Conservation (phyloP, 2,329 filamentous ascomycete species). For the Fusarium odoratissimum region DNA sequence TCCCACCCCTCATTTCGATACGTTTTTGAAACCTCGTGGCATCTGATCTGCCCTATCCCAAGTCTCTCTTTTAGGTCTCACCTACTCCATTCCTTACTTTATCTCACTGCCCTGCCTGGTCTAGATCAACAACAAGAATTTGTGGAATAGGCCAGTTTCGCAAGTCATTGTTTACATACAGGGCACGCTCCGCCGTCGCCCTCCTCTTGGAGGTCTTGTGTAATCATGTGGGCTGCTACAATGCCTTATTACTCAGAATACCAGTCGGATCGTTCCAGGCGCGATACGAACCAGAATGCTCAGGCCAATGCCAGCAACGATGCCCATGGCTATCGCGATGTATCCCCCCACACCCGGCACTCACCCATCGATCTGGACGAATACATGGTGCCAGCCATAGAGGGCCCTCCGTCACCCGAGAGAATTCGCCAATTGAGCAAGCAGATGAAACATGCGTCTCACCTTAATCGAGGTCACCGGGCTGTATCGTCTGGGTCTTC, state of each 20-base stretch:
- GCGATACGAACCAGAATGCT: conserved; percentile 32
- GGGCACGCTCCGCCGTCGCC: conserved; percentile 47
- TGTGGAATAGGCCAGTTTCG: conserved; percentile 35
- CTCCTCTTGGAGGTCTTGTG: conserved; percentile 42
- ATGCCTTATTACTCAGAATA: conserved; percentile 45
- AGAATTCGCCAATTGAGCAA: conserved; percentile 68
- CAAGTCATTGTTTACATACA: conserved; percentile 38
- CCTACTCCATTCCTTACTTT: conserved; percentile 19
- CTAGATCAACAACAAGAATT: conserved; percentile 22
- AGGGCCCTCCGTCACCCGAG: conserved; percentile 71
- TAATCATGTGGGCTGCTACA: conserved; percentile 43
- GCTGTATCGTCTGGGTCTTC: conserved; percentile 67
- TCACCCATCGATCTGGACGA: conserved; percentile 51
- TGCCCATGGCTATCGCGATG: conserved; percentile 28
- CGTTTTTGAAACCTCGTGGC: conserved; percentile 29
- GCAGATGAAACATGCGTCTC: conserved; percentile 67
- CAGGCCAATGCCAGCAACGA: conserved; percentile 14
- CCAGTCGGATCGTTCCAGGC: conserved; percentile 37
- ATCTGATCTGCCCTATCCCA: conserved; percentile 11
- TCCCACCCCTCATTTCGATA: conserved; percentile 31
- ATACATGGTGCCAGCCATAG: conserved; percentile 67
- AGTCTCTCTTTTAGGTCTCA: conserved; percentile 19
- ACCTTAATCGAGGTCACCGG: conserved; percentile 50
- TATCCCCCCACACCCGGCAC: conserved; percentile 26
- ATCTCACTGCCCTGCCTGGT: background rate